Evolutionary conservation across 192 early-diverging fungal genomes (phyloP).

Genomic region (Chytriomyces hyalinus): DNA sequence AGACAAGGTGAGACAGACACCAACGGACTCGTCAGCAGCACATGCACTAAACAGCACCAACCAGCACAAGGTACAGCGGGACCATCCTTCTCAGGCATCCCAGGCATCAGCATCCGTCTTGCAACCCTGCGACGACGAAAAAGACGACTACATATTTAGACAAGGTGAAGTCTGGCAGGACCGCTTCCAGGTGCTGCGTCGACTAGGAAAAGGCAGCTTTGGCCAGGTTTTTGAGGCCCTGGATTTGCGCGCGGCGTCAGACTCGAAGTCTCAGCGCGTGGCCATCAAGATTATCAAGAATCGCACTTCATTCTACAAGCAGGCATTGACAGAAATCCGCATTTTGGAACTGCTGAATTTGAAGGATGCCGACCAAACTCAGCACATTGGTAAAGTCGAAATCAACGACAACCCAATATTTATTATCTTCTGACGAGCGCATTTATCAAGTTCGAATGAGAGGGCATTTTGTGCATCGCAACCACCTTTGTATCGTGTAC

Average conservation of each 20-base stretch:
- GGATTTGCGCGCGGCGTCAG: conserved; percentile 6
- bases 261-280: conserved; percentile 14
- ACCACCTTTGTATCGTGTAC: conserved; percentile 52
- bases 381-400: conserved; percentile 25
- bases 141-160: conserved; percentile 43
- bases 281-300: conserved; percentile 58
- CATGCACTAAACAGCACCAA: neutral
- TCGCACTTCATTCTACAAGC: conserved; percentile 35
- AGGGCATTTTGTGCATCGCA: conserved; percentile 36
- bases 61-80: neutral
- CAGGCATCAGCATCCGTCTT: neutral
- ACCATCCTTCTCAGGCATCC: neutral
- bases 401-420: neutral
- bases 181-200: conserved; percentile 19
- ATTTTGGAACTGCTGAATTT: conserved; percentile 36
- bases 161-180: conserved; percentile 33
- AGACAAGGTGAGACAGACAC: neutral
- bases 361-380: conserved; percentile 31
- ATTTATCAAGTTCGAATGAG: conserved; percentile 33
- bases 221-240: conserved; percentile 40
- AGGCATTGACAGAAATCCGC: conserved; percentile 42
- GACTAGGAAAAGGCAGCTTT: conserved; percentile 43
- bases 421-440: neutral
- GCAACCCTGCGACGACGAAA: conserved; percentile 37
- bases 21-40: neutral